Evolutionary conservation across 2,329 filamentous ascomycete species (phyloP).

Genomic region (Bipolaris sorokiniana): DNA sequence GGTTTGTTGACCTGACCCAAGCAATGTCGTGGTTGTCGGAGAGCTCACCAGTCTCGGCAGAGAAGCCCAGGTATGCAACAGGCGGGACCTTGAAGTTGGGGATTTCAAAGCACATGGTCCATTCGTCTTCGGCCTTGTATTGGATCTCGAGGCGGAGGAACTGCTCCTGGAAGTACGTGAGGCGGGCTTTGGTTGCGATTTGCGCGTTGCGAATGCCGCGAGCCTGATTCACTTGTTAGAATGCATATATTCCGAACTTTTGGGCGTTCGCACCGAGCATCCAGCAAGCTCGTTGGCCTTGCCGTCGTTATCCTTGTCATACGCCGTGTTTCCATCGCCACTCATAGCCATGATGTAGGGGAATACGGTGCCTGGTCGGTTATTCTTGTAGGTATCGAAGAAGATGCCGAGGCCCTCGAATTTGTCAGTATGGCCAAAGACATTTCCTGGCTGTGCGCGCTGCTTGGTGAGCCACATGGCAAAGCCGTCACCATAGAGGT

Average conservation of each 20-base stretch:
- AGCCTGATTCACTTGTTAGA: slow-evolving; percentile 57
- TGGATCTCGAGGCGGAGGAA: slow-evolving; percentile 87
- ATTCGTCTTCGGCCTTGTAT: slow-evolving; percentile 89
- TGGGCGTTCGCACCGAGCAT: slow-evolving; percentile 69
- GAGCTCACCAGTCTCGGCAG: slow-evolving; percentile 91
- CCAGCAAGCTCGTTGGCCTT: slow-evolving; percentile 92
- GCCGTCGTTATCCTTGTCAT: slow-evolving; percentile 94
- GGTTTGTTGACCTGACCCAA: slow-evolving; percentile 81
- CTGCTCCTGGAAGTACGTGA: slow-evolving; percentile 98
- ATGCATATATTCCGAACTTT: not conserved
- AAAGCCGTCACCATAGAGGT: slow-evolving; percentile 93
- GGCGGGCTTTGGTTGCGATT: slow-evolving; percentile 78
- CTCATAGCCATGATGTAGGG: slow-evolving; percentile 99
- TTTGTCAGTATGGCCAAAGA: slow-evolving; percentile 85
- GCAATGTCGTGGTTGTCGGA: slow-evolving; percentile 98
- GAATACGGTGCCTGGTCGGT: slow-evolving; percentile 92
- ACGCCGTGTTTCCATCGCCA: slow-evolving; percentile 85
- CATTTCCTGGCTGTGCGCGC: slow-evolving; percentile 76
- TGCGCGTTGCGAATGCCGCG: slow-evolving; percentile 80
- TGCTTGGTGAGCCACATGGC: slow-evolving; percentile 98
- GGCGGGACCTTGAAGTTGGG: slow-evolving; percentile 74
- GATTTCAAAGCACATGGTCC: slow-evolving; percentile 86
- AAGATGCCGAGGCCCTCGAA: slow-evolving; percentile 96
- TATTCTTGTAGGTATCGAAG: slow-evolving; percentile 99
- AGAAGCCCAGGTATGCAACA: slow-evolving; percentile 69